Base-by-base conservation (phyloP, 2,329 filamentous ascomycete genomes). In the Beauveria asiatica region DNA sequence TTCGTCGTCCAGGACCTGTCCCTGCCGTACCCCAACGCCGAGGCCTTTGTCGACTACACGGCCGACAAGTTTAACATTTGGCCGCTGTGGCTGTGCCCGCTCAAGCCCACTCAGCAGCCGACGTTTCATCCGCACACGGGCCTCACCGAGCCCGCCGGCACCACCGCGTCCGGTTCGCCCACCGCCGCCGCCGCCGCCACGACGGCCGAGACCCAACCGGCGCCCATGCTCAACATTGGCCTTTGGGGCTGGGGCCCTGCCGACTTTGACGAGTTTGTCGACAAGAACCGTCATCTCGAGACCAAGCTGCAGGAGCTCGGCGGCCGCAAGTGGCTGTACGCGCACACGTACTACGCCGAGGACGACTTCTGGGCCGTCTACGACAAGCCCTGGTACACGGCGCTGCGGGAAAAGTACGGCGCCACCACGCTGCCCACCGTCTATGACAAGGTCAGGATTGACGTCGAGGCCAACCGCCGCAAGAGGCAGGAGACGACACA, bases 311-410 rank as follows among this genome's bases (percentile, higher is more conserved):
- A 77, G 52, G 79, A 84, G 64, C 80, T 94, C 1, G 85, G 86
- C 51, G 91, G 90, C 2, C 83, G 88, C 76, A 95, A 95, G 76
- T 94, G 90, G 88, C 77, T 95, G 13, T 95, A 96, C 72, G 90
- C 90, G 3, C 88, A 93, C 68, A 88, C 89, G 0, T 95, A 92
- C 75, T 94, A 94, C 71, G 80, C 82, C n/a, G 82, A 88, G 68
- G 75, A 80, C 0, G 83, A 89, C 68, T 91, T 89, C 73, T 89
- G 86, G 85, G 67, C 74, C 39, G 76, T 85, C 56, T 89, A 89
- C 70, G 78, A 77, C 59, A 72, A 75, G 48, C 67, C 69, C 21
- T 83, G 80, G 79, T 90, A 91, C 70, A 80, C 88, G 37, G 75
- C 68, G 1, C 74, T 91, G 65, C 76, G 88, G 17, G 63, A 68